A percentile compares a stretch with the other conserved stretches of the same genome.
phyloP scores from a whole-genome alignment of 306 rosid species.

The Quercus wislizeni region DNA sequence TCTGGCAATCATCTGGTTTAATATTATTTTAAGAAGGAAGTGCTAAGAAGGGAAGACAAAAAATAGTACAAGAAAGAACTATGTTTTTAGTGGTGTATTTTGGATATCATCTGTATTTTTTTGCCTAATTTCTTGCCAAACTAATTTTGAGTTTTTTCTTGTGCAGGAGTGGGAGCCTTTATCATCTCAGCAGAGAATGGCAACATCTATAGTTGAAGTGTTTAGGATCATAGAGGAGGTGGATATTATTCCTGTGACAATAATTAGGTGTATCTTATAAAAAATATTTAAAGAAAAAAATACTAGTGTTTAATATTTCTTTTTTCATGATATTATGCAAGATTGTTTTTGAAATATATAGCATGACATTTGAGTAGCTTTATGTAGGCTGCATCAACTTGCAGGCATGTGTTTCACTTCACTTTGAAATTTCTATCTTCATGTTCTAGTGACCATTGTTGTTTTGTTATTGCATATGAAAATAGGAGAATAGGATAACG shows the following conservation, averaged over 20 bases:
- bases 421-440: slow-evolving; percentile 5
- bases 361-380: not conserved
- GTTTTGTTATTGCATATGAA: not conserved
- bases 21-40: not conserved
- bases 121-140: not conserved
- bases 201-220: slow-evolving; percentile 51
- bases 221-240: slow-evolving; percentile 63
- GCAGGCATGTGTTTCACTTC: not conserved
- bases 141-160: not conserved
- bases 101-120: not conserved
- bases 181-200: slow-evolving; percentile 52
- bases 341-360: not conserved
- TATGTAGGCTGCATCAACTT: not conserved
- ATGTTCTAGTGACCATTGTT: not conserved
- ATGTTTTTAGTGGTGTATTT: not conserved
- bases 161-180: slow-evolving; percentile 58
- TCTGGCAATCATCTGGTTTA: not conserved
- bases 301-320: not conserved
- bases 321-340: not conserved
- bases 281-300: not conserved
- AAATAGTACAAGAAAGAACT: not conserved
- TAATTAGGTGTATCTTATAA: not conserved
- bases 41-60: not conserved
- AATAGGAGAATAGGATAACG: not conserved
- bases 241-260: slow-evolving; percentile 2